Percentiles rank a stretch among this genome's conserved stretches.
phyloP scores from a whole-genome alignment of 805 yeast species.

The Ogataea corticis region DNA sequence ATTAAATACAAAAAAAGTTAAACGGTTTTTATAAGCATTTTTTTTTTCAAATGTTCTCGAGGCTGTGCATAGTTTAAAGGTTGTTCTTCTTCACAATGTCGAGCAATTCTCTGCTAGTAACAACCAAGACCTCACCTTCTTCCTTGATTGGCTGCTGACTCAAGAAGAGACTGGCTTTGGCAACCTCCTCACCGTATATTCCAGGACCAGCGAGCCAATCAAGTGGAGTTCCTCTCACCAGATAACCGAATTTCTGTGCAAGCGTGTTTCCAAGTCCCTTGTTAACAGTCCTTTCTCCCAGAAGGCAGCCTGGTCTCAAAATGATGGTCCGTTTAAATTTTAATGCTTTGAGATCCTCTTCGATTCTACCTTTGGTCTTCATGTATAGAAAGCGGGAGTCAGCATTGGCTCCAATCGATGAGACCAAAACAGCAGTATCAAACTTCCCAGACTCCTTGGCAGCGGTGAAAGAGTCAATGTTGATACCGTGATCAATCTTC shows the following conservation, averaged over 20 bases:
- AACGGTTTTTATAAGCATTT: not conserved
- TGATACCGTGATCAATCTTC: conserved; percentile 73
- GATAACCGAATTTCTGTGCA: conserved; percentile 34
- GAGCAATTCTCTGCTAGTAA: conserved; percentile 24
- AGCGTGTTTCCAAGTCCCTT: conserved; percentile 40
- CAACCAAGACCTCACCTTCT: conserved; percentile 27
- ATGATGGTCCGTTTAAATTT: conserved; percentile 73
- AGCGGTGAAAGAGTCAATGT: conserved; percentile 64
- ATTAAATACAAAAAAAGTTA: too few species aligned
- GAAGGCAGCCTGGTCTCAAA: conserved; percentile 71
- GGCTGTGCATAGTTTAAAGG: conserved; percentile 3
- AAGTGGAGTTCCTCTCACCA: conserved; percentile 36
- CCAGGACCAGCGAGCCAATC: conserved; percentile 42
- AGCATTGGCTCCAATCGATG: conserved; percentile 63
- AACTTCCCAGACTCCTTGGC: conserved; percentile 68
- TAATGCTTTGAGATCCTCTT: conserved; percentile 60
- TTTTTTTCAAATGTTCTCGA: not conserved
- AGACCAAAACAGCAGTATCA: conserved; percentile 65
- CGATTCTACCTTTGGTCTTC: conserved; percentile 74
- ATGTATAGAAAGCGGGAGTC: conserved; percentile 61
- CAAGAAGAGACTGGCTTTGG: conserved; percentile 42
- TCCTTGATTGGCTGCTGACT: conserved; percentile 25
- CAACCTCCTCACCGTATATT: conserved; percentile 66
- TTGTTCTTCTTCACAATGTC: conserved; percentile 19
- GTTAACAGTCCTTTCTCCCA: conserved; percentile 57